Evolutionary conservation across 148 eudicot genomes (phyloP).

Genomic region (Beta vulgaris): DNA sequence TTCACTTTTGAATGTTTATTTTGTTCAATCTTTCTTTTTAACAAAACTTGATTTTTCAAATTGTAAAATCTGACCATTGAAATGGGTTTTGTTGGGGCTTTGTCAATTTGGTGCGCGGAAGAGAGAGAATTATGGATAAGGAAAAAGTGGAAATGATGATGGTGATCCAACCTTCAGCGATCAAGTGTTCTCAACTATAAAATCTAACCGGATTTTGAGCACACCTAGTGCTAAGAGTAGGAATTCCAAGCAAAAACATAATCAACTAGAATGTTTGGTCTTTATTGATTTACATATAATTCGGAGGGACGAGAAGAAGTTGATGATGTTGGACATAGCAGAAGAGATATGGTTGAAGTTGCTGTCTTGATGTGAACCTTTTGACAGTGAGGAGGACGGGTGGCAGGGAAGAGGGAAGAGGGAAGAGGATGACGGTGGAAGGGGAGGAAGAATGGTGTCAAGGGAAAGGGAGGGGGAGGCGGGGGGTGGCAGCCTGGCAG

Average conservation of each 20-base stretch:
- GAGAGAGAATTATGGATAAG: slow-evolving; percentile 13
- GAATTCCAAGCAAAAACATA: slow-evolving; percentile 14
- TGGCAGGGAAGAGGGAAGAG: no score
- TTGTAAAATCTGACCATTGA: no score
- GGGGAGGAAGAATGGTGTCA: no score
- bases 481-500: no score
- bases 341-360: slow-evolving; percentile 40
- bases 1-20: not conserved
- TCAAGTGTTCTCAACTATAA: slow-evolving; percentile 41
- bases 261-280: slow-evolving; percentile 29
- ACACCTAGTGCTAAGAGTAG: slow-evolving; percentile 16
- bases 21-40: not conserved
- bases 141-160: not conserved
- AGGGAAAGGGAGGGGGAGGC: no score
- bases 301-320: slow-evolving; percentile 37
- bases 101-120: slow-evolving; percentile 19
- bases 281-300: slow-evolving; percentile 38
- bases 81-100: no score
- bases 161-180: slow-evolving; percentile 21
- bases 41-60: not conserved
- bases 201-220: no score
- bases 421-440: no score
- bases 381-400: no score
- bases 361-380: slow-evolving; percentile 33
- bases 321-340: slow-evolving; percentile 19